Evolutionary conservation across 768 basidiomycete species (phyloP), one percentile per base, ranked within the genome.

Genomic region (Polyporus arcularius): DNA sequence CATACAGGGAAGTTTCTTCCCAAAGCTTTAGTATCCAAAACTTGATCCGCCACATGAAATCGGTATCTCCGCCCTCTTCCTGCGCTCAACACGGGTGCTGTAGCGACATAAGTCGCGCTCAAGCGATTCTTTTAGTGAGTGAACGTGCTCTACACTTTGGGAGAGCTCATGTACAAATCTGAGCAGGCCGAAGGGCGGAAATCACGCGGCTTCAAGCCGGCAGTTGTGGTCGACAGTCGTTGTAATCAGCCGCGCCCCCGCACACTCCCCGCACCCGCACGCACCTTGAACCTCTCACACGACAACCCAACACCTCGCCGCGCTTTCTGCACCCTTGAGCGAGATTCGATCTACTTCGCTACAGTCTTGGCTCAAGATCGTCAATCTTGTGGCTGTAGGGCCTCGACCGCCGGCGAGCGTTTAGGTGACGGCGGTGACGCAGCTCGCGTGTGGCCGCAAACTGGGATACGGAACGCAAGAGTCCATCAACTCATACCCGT

Each of bases 171-270:
- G 21, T 45, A 1, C 15, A 30, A 18, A 26, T 48, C 1, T 11
- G 46, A 8, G 9, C n/a, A 30, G 46, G 46, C 18, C 46, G 21
- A 28, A 9, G 8, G 50, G 31, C 50, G 47, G 55, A 57, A 57
- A 62, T 62, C 61, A 62, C 61, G 53, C 61, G 60, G 61, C 55
- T 45, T 35, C 21, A 53, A 57, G 57, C 51, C 57, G 61, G 51
- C 41, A 58, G 46, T 55, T 55, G 54, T 51, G 21, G 21, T 26
- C 21, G 21, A 26, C 21, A 26, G 42, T 63, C 57, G 61, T 43
- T 51, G 61, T 58, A 63, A 41, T 58, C 52, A 35, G 52, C 21
- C 21, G 21, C 21, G 21, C 21, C 21, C 21, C 21, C 21, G 21
- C 2, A 26, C 54, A 55, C 32, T 2, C 21, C 21, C 21, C 21